A percentile compares a stretch with the other conserved stretches of the same genome.
Conservation (phyloP, 2,329 filamentous ascomycete species). For the Diplodia sapinea region DNA sequence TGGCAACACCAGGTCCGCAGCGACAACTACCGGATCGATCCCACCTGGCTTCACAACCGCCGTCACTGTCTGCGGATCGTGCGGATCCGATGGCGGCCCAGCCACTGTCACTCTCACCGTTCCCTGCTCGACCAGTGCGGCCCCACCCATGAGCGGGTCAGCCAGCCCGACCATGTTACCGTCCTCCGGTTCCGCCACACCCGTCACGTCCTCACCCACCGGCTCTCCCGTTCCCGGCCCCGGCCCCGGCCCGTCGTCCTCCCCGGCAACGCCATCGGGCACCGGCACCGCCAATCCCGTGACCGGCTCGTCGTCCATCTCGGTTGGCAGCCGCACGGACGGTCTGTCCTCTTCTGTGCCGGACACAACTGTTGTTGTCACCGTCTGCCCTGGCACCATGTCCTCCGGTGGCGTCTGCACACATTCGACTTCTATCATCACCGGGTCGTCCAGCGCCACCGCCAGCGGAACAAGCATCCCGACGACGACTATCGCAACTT, state of each 20-base stretch:
- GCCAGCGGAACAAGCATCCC: neutral
- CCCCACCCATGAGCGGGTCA: neutral
- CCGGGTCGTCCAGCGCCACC: neutral
- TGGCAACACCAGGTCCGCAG: constrained; percentile 18
- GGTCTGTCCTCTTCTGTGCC: neutral
- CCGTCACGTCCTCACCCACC: neutral
- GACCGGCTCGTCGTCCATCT: neutral
- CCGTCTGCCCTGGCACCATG: constrained; percentile 1
- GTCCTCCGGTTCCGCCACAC: neutral
- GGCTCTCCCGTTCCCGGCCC: neutral
- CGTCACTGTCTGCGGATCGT: constrained; percentile 35
- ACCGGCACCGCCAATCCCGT: neutral
- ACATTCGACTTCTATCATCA: neutral
- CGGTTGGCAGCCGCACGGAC: neutral
- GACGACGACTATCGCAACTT: constrained; percentile 10
- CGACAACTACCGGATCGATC: constrained; percentile 30
- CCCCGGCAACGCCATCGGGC: neutral
- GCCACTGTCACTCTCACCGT: constrained; percentile 34
- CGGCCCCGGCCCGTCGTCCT: neutral
- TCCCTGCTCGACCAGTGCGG: constrained; percentile 29
- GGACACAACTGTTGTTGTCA: constrained; percentile 4
- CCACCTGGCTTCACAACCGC: constrained; percentile 37
- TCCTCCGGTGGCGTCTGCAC: constrained; percentile 5
- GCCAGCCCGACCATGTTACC: neutral
- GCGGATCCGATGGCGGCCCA: constrained; percentile 29